These are phyloP conservation scores for Elongisporangium undulatum DNA, from an alignment of 352 stramenopile genomes.

Conservation along the genomic window DNA sequence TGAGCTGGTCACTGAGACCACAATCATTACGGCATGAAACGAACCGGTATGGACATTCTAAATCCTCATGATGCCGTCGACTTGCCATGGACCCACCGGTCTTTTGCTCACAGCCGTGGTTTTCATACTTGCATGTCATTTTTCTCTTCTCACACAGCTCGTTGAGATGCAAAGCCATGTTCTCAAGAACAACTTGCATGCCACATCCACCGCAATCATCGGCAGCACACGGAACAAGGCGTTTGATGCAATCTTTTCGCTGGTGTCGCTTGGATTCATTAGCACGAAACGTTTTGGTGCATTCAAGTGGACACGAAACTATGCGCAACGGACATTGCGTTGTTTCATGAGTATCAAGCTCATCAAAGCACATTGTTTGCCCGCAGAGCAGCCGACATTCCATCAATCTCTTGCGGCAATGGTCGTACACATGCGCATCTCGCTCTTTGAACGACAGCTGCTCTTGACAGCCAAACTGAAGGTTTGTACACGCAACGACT, in stretches of 20 bases:
- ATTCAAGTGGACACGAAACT: slow-evolving; percentile 37
- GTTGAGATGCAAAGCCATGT: slow-evolving; percentile 57
- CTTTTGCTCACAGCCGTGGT: slow-evolving; percentile 34
- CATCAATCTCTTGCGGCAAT: slow-evolving; percentile 56
- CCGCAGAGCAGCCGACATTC: slow-evolving; percentile 51
- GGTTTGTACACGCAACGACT: slow-evolving; percentile 40
- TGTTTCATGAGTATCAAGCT: slow-evolving; percentile 45
- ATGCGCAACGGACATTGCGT: slow-evolving; percentile 37
- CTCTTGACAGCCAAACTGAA: slow-evolving; percentile 46
- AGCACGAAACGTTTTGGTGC: slow-evolving; percentile 30
- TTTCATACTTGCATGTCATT: slow-evolving; percentile 46
- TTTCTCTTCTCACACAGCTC: slow-evolving; percentile 42
- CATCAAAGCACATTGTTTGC: slow-evolving; percentile 30
- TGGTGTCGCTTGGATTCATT: slow-evolving; percentile 33
- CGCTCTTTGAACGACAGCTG: slow-evolving; percentile 28
- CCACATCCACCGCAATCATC: slow-evolving; percentile 35
- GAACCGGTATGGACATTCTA: slow-evolving; percentile 49
- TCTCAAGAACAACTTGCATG: slow-evolving; percentile 28
- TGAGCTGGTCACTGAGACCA: slow-evolving; percentile 26
- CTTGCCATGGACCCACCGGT: slow-evolving; percentile 35
- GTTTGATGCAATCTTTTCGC: slow-evolving; percentile 44
- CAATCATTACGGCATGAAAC: slow-evolving; percentile 53
- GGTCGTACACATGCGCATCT: slow-evolving; percentile 29
- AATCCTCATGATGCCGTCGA: slow-evolving; percentile 48
- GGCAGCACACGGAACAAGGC: slow-evolving; percentile 34